Evolutionary conservation across 1,284 basidiomycete species (phyloP), one percentile per base, ranked within the genome.

Genomic region (Tilletiaria anomala): DNA sequence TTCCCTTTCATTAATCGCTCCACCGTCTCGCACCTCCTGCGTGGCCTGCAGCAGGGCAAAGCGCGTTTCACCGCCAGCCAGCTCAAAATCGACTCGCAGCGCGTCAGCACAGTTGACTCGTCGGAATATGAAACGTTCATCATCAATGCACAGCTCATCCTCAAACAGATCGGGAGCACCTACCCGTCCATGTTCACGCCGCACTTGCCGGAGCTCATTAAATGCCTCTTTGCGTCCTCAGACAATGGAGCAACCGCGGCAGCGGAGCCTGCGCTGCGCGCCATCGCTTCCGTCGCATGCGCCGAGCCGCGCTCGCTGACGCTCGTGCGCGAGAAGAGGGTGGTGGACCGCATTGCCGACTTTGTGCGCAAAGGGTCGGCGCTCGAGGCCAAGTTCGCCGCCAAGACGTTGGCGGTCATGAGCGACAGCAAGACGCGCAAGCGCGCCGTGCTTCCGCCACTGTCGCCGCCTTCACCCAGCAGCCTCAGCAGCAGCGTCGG

Each of bases 301-400:
- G 26, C 10, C 10, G 26, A 29, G 8, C 26, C 10, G n/a, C 26
- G n/a, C 8, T 8, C 26, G 26, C 8, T n/a, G 10, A 29, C 8
- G 26, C n/a, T 54, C 32, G 35, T 39, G 41, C 34, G 43, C 31
- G 42, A 45, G 47, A 69, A 61, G 32, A 58, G 59, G 40, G 50
- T 78, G 1, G 66, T 79, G 6, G 83, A 89, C 26, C 73, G 79
- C 12, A 72, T 82, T 6, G 70, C 70, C 41, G 72, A 75, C 21
- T 75, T 79, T 51, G 80, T 77, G 0, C 64, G 78, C 23, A 74
- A 76, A 8, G 73, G 77, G 1, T 77, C 80, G 23, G 71, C 72
- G 15, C 72, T 76, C 15, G 78, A 83, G 56, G 82, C 87, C 16
- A 96, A 96, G 67, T 89, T 84, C 66, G 84, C 87, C 0, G 78